Base-by-base conservation (phyloP, 129 eudicot genomes). In the Pittosporum tobira region DNA sequence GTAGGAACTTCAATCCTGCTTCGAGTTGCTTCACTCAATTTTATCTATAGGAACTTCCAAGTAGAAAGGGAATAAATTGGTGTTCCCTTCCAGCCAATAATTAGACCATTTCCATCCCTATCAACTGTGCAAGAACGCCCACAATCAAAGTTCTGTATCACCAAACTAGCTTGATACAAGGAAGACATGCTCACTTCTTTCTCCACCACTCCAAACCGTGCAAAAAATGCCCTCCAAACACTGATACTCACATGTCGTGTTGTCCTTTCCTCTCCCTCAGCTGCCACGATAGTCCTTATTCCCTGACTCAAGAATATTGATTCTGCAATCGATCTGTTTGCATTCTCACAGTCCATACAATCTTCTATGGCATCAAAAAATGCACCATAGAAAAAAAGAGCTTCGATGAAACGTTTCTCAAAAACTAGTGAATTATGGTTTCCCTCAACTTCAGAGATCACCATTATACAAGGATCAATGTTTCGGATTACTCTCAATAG, bases 1-100 rank as follows among this genome's bases (percentile, higher is more conserved):
- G 10, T 56, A 23, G 2, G 19, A 56, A 56, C 27, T 23, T 31
- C 9, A 19, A 22, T 8, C 60, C 60, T 18, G 4, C 3, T 31
- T 56, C 36, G 16, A 31, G 19, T 7, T 31, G 25, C 28, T 56
- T 31, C 43, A 30, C 9, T 4, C 20, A 38, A n/a, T 56, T 31
- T 45, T 12, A 31, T 19, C 26, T 31, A 56, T 23, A 30, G 44
- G 31, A 73, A 57, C 51, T 63, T 74, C 80, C 75, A 75, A 12
- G 68, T 45, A 31, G 75, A 63, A 19, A 75, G 46, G 8, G 75
- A 63, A 63, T 43, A 40, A 36, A 75, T 6, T 24, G 75, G 75
- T 3, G 59, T 64, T 30, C 80, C 80, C 55, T 75, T 75, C 80
- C 80, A 68, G 0, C 80, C 71, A 24, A 75, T 16, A 12, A 68